Evolutionary conservation across 208 protist genomes (phyloP).

Genomic region (Acanthamoeba healyi): DNA sequence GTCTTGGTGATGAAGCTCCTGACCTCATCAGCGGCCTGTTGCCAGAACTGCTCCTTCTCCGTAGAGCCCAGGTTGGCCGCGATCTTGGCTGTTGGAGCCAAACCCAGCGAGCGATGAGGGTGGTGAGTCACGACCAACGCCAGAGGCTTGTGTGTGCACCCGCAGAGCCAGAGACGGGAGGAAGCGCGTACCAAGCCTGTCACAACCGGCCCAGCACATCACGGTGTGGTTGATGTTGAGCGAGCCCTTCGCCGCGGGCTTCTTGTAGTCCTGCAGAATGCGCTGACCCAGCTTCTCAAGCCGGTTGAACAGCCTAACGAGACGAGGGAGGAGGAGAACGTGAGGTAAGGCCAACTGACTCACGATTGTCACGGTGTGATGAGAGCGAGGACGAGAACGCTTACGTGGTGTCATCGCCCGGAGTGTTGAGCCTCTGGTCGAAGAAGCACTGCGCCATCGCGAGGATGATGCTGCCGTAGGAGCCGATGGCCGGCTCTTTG

Average conservation of each 20-base stretch:
- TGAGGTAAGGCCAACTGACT: neutral
- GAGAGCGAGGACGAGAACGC: neutral
- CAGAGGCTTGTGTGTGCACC: too few species aligned
- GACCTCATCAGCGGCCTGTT: conserved; percentile 80
- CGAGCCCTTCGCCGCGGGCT: neutral
- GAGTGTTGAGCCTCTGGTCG: conserved; percentile 76
- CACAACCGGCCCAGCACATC: conserved; percentile 86
- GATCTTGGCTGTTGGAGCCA: conserved; percentile 77
- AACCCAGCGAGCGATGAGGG: neutral
- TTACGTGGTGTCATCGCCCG: conserved; percentile 44
- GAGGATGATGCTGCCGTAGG: conserved; percentile 85
- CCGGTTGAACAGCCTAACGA: conserved; percentile 56
- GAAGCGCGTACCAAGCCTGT: conserved; percentile 76
- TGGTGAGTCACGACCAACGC: neutral
- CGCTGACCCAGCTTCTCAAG: conserved; percentile 84
- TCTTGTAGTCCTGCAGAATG: conserved; percentile 54
- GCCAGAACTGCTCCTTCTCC: conserved; percentile 82
- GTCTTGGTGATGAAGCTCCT: conserved; percentile 77
- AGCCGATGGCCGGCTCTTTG: conserved; percentile 74
- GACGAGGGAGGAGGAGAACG: neutral
- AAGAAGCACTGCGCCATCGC: conserved; percentile 87
- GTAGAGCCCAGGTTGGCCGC: conserved; percentile 75
- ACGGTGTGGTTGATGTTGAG: conserved; percentile 80
- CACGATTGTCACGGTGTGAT: neutral
- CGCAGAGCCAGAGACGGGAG: too few species aligned